Conservation (phyloP, 345 rosid genomes). For the Microcos paniculata region DNA sequence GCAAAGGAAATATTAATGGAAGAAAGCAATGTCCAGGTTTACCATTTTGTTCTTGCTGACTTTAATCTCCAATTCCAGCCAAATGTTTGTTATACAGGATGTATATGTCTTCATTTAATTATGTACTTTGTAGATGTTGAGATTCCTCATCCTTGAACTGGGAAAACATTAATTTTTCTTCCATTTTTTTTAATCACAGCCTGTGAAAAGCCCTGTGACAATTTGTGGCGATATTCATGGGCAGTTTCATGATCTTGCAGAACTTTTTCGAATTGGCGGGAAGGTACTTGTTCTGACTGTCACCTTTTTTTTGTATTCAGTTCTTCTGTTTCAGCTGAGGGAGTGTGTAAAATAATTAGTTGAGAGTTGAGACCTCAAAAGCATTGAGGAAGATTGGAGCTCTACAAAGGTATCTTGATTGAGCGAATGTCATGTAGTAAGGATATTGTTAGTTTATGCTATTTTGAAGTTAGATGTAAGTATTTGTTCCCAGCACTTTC, state of each 20-base stretch:
- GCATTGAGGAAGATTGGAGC: constrained; percentile 31
- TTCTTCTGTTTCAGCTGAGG: constrained; percentile 29
- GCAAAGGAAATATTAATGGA: constrained; percentile 97
- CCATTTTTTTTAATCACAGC: constrained; percentile 41
- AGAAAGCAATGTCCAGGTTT: constrained; percentile 99
- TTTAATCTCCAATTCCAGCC: neutral
- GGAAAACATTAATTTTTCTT: constrained; percentile 12
- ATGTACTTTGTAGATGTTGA: neutral
- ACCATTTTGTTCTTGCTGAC: constrained; percentile 14
- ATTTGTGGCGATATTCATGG: constrained; percentile 99
- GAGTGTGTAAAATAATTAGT: constrained; percentile 20
- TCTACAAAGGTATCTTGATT: constrained; percentile 19
- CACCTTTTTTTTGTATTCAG: constrained; percentile 15
- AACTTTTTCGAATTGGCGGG: constrained; percentile 97
- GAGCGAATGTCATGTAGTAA: constrained; percentile 9
- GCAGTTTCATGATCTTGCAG: constrained; percentile 99
- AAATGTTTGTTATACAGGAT: neutral
- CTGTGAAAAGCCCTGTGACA: constrained; percentile 97
- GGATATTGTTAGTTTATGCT: neutral
- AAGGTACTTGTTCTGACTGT: constrained; percentile 53
- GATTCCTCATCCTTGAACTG: constrained; percentile 12
- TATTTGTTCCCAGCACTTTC: neutral
- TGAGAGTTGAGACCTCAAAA: constrained; percentile 29
- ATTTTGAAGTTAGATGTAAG: neutral
- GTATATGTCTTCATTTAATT: neutral